Evolutionary conservation across 495 filamentous ascomycete species (phyloP), one percentile per base, ranked within the genome.

Genomic region (Xylaria flabelliformis): DNA sequence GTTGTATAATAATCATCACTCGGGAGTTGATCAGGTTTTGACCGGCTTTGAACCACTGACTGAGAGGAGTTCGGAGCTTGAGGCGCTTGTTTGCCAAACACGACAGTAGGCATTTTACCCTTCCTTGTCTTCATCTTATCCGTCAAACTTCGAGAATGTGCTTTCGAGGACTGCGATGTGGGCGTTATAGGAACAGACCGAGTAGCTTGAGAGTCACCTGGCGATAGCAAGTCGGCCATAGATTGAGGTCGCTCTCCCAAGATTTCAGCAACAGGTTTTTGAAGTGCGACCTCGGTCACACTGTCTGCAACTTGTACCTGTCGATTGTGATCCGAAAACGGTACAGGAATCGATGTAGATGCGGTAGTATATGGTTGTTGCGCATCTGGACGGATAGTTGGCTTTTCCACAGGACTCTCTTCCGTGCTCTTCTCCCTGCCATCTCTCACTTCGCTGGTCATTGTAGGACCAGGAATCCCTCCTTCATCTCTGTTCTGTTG

Each of bases 1-100:
- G 92, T 92, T 61, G 91, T 90, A 66, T 96, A 91, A 78, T 97
- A 97, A 74, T 97, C 94, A 61, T 86, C 85, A 4, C 79, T 78
- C 0, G 77, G 83, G 15, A 85, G 80, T 19, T 84, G 76, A 13
- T 70, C 87, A 73, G 76, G 77, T 73, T 76, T 85, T 76, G 73
- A 73, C 74, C 76, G 73, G 70, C 72, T 77, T 58, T 69, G 73
- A 34, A 75, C 79, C 32, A 80, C 69, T 36, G 73, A 76, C 24
- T 74, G 81, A 62, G 81, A 76, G 10, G 72, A 71, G 51, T 65
- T 74, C 41, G 48, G 75, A 34, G 74, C 67, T 69, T 77, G 82
- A 64, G 77, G 80, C 5, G 74, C 71, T 53, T 88, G 89, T 61
- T 90, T 91, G 3, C 91, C 89, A 78, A 97, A 95, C 5, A 95